Evolutionary conservation across 108 stramenopile genomes (phyloP).

Genomic region (Parmales sp.): DNA sequence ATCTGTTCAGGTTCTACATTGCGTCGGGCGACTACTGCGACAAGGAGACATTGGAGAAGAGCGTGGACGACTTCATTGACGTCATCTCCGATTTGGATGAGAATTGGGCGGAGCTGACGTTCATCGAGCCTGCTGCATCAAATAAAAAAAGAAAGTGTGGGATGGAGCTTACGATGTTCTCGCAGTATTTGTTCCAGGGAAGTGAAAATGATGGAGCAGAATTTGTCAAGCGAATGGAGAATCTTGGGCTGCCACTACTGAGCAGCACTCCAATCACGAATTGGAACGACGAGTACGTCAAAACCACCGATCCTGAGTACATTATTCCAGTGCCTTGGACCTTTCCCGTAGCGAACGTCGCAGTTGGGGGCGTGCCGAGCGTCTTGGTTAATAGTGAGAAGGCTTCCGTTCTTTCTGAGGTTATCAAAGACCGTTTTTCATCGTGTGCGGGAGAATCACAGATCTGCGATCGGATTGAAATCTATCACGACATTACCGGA

Average conservation of each 20-base stretch:
- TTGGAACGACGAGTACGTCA: background rate
- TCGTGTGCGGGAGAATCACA: background rate
- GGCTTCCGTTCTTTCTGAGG: background rate
- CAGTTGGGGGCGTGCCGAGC: background rate
- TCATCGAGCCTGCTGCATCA: background rate
- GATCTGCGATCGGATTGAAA: background rate
- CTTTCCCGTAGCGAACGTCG: background rate
- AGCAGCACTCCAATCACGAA: background rate
- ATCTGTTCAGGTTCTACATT: background rate
- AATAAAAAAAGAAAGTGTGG: no score
- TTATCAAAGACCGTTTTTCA: background rate
- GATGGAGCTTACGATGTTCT: background rate
- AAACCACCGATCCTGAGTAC: background rate
- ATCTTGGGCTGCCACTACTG: background rate
- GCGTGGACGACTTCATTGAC: background rate
- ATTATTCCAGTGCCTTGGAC: background rate
- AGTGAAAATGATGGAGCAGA: background rate
- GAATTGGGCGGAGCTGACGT: background rate
- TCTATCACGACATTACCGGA: background rate
- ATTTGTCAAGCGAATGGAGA: background rate
- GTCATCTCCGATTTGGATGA: background rate
- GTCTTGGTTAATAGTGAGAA: background rate
- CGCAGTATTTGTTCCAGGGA: background rate
- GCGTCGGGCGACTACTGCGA: constrained; percentile 1
- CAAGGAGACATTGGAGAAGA: background rate